Evolutionary conservation across 2,329 filamentous ascomycete genomes (phyloP), one percentile per base, ranked within the genome.

Genomic region (Thelonectria olida): DNA sequence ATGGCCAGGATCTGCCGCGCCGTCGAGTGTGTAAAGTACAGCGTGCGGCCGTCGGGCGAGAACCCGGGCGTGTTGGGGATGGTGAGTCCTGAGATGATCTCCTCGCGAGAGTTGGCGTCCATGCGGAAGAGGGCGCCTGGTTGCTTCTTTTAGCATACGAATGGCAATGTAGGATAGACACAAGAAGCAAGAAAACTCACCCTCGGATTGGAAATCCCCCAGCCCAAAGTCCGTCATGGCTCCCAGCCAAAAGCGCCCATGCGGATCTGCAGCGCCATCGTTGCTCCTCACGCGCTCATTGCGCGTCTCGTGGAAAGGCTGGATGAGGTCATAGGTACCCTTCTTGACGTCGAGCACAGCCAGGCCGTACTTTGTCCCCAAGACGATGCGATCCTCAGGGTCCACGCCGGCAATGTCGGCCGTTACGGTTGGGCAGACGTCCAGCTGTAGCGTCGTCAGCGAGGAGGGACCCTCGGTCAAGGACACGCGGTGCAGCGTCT

Each of bases 61-160:
- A 92, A 97, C 66, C 90, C 90, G 50, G 94, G 88, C 49, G 91
- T 90, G 79, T 97, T 97, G 57, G 94, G 93, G 68, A 97, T 96
- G 31, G 85, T 90, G 68, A 96, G 84, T 51, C 82, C 81, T 54
- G 85, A 80, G 60, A 90, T 82, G 65, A 91, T 81, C 36, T 85
- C 83, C 31, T 86, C 84, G 64, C 90, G 81, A 25, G 81, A 82
- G 49, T 87, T 79, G 72, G 88, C 84, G 13, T 84, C 85, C 70
- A 97, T 89, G 59, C 90, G 85, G 79, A 91, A 91, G 17, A 97
- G 82, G 12, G 89, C 84, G 50, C 92, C 93, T 90, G 78, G 27
- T 17, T 27, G 41, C 27, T 31, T 12, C n/a, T 27, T 48, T 62
- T 54, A 62, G 59, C 47, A 38, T 36, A 48, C 17, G 36, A 42